Percentiles rank a stretch among this genome's conserved stretches.
phyloP scores from a whole-genome alignment of 805 yeast genomes.

The Ogataea wickerhamii region DNA sequence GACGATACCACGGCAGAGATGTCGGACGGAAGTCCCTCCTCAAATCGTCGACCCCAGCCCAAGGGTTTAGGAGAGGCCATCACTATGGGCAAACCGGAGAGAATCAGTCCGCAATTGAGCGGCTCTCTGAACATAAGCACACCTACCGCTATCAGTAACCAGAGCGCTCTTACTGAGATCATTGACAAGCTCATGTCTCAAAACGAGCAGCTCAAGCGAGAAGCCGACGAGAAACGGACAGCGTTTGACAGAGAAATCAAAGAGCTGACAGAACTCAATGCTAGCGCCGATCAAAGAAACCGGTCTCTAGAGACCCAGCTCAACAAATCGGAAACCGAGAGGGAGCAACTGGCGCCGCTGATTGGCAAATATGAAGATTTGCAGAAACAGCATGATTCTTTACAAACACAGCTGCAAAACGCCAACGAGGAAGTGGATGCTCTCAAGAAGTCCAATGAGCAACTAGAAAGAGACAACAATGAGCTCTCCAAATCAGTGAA shows the following conservation, averaged over 20 bases:
- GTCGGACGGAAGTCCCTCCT: conserved; percentile 1
- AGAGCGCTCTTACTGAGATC: background rate
- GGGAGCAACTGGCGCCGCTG: too few species aligned
- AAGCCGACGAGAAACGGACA: background rate
- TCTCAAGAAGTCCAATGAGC: background rate
- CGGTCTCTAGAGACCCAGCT: background rate
- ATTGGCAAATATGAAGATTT: background rate
- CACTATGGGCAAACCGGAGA: background rate
- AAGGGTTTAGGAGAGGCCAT: background rate
- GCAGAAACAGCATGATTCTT: conserved; percentile 1
- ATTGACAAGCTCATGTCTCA: background rate
- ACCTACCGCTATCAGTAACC: conserved; percentile 1
- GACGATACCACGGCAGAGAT: background rate
- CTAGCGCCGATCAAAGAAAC: too few species aligned
- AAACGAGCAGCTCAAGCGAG: conserved; percentile 1
- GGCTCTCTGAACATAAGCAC: background rate
- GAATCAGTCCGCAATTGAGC: background rate
- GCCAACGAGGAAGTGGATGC: conserved; percentile 2
- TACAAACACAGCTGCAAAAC: conserved; percentile 2
- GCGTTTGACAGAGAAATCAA: background rate
- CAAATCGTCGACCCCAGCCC: background rate
- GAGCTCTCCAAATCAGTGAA: background rate
- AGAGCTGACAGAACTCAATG: background rate
- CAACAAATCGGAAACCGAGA: background rate
- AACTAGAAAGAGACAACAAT: background rate